Evolutionary conservation across 768 basidiomycete species (phyloP).

Genomic region (Lentinula guzmanii): DNA sequence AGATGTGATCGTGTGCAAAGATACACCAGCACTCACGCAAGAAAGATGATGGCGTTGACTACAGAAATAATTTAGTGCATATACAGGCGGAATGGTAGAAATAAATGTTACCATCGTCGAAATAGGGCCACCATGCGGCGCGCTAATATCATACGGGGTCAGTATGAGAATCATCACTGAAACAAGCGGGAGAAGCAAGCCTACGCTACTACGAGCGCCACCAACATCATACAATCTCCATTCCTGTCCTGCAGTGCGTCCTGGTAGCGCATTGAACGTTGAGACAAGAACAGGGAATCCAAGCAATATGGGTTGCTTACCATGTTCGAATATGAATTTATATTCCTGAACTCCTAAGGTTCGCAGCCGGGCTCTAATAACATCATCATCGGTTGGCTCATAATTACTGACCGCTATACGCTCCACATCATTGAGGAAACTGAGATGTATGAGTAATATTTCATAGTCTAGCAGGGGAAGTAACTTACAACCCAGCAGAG

Average conservation of each 20-base stretch:
- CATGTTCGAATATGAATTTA: constrained; percentile 56
- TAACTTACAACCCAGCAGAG: constrained; percentile 65
- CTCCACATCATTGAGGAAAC: constrained; percentile 65
- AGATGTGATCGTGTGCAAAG: not conserved
- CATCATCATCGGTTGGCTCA: constrained; percentile 69
- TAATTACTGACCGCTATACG: constrained; percentile 60
- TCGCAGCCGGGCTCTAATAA: constrained; percentile 71
- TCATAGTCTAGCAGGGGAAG: not conserved
- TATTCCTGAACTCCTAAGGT: constrained; percentile 80
- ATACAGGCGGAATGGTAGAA: not conserved
- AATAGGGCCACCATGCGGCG: constrained; percentile 74
- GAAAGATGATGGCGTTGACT: constrained; percentile 81
- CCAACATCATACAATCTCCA: constrained; percentile 84
- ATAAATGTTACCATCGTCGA: constrained; percentile 53
- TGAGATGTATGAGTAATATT: constrained; percentile 18
- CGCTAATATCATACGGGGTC: constrained; percentile 33
- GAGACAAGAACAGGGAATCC: not conserved
- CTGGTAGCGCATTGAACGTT: constrained; percentile 24
- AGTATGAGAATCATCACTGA: constrained; percentile 6
- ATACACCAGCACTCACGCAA: constrained; percentile 40
- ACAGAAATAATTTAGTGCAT: not conserved
- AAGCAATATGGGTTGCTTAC: constrained; percentile 27
- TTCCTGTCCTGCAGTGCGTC: constrained; percentile 56
- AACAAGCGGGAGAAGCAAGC: constrained; percentile 21
- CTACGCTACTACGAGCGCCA: constrained; percentile 62